These are phyloP conservation scores for Solanum acaule DNA, from an alignment of 257 asterid genomes.

Conservation along the genomic window DNA sequence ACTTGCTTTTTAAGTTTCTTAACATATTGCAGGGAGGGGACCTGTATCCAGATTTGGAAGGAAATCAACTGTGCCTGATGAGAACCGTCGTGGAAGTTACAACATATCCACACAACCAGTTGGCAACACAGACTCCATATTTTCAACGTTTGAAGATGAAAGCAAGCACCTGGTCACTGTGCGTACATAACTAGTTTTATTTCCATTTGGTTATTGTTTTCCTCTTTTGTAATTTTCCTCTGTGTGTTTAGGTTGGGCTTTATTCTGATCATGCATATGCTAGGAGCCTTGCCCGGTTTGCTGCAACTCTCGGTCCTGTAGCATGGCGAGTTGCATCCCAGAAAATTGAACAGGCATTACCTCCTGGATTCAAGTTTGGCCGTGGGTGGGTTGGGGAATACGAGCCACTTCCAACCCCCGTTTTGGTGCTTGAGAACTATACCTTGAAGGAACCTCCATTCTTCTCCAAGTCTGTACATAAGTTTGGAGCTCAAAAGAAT, in stretches of 20 bases:
- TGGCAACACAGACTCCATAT: constrained; percentile 44
- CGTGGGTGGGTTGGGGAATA: constrained; percentile 99
- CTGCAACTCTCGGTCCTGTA: constrained; percentile 83
- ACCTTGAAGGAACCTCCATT: constrained; percentile 55
- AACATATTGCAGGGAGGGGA: constrained; percentile 45
- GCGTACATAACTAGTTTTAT: constrained; percentile 16
- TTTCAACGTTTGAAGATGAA: constrained; percentile 86
- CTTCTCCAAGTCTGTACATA: constrained; percentile 27
- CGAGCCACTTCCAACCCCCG: constrained; percentile 85
- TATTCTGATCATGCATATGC: constrained; percentile 87
- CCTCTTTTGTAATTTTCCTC: constrained; percentile 1
- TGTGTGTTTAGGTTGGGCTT: constrained; percentile 67
- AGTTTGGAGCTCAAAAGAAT: constrained; percentile 24
- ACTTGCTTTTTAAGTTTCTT: background rate
- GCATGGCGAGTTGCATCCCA: constrained; percentile 88
- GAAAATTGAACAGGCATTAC: constrained; percentile 82
- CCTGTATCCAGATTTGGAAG: constrained; percentile 42
- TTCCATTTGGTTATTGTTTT: background rate
- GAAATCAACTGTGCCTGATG: constrained; percentile 53
- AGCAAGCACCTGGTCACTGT: constrained; percentile 88
- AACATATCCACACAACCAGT: constrained; percentile 39
- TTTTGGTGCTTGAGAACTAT: constrained; percentile 53
- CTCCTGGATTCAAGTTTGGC: constrained; percentile 76
- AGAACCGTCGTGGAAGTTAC: constrained; percentile 72
- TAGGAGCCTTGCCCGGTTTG: constrained; percentile 86